Conservation (phyloP, 306 rosid species). For the Hippophae rhamnoides region DNA sequence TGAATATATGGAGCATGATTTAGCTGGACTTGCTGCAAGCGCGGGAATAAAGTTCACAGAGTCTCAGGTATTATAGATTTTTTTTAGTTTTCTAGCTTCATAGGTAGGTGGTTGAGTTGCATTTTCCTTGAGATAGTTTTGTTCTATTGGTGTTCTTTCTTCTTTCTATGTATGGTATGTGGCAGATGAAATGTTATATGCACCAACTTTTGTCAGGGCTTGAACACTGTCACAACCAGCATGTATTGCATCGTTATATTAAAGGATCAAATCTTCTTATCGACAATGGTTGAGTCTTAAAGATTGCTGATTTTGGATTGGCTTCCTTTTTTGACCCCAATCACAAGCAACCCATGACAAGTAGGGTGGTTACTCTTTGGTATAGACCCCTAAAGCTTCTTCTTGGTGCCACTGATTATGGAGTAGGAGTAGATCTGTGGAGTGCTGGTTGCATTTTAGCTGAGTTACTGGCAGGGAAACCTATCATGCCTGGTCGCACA, state of each 20-base stretch:
- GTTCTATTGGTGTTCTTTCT: slow-evolving; percentile 13
- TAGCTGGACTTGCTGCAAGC: too few species aligned
- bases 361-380: slow-evolving; percentile 91
- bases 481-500: slow-evolving; percentile 95
- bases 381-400: too few species aligned
- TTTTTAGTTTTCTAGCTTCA: slow-evolving; percentile 12
- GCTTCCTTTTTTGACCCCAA: slow-evolving; percentile 79
- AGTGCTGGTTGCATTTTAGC: slow-evolving; percentile 96
- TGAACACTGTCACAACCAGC: slow-evolving; percentile 74
- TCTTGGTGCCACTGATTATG: too few species aligned
- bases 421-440: too few species aligned
- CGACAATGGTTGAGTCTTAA: slow-evolving; percentile 67
- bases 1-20: slow-evolving; percentile 84
- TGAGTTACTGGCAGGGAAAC: slow-evolving; percentile 77
- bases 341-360: slow-evolving; percentile 85
- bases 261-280: slow-evolving; percentile 89
- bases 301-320: slow-evolving; percentile 88
- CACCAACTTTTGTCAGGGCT: slow-evolving; percentile 76
- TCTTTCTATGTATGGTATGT: slow-evolving; percentile 21
- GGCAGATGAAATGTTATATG: slow-evolving; percentile 82
- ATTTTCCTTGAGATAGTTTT: too few species aligned
- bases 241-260: slow-evolving; percentile 76
- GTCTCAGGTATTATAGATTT: slow-evolving; percentile 50
- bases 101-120: too few species aligned
- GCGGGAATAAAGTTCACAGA: slow-evolving; percentile 67